Evolutionary conservation across 352 stramenopile genomes (phyloP).

Genomic region (Phytophthora macrochlamydospora): DNA sequence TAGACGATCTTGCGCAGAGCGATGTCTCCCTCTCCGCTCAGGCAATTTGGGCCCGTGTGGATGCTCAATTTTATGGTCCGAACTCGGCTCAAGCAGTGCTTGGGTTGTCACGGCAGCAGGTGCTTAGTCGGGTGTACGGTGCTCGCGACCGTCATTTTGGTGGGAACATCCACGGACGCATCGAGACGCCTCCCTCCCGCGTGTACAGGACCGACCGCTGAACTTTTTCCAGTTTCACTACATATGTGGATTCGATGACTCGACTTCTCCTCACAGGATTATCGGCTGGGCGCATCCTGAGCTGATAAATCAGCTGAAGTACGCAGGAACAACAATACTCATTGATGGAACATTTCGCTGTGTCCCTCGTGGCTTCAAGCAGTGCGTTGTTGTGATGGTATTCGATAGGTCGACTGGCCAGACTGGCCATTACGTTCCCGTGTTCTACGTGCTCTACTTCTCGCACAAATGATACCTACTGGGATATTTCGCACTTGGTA

Average conservation of each 20-base stretch:
- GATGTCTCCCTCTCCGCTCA: background rate
- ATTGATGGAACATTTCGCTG: constrained; percentile 30
- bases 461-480: constrained; percentile 4
- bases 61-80: background rate
- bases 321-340: constrained; percentile 2
- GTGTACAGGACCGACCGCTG: background rate
- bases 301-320: constrained; percentile 12
- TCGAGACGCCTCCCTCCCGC: background rate
- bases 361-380: constrained; percentile 7
- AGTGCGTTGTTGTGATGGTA: constrained; percentile 25
- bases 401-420: constrained; percentile 2
- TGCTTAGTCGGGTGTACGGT: background rate
- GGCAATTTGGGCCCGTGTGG: background rate
- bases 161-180: background rate
- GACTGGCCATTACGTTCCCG: constrained; percentile 4
- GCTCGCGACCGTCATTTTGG: background rate
- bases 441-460: constrained; percentile 10
- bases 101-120: constrained; percentile 1
- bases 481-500: constrained; percentile 8
- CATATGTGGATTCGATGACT: background rate
- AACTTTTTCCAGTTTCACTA: constrained; percentile 6
- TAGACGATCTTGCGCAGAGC: background rate
- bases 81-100: background rate
- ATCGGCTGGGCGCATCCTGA: constrained; percentile 25
- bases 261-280: constrained; percentile 2